Evolutionary conservation across 768 basidiomycete species (phyloP).

Genomic region (Chalciporus sphaerocephalus): DNA sequence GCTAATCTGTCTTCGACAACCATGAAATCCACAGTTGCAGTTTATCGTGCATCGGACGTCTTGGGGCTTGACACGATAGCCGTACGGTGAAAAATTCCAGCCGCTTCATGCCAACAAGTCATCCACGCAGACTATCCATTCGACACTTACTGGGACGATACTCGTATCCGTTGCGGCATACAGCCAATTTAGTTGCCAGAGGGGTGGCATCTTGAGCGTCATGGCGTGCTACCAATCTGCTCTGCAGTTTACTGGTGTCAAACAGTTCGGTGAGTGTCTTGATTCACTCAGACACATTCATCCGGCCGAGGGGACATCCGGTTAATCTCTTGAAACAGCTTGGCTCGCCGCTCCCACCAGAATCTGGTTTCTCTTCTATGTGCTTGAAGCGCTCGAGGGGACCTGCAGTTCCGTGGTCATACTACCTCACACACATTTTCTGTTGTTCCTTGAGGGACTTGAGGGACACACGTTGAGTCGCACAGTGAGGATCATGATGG

Average conservation of each 20-base stretch:
- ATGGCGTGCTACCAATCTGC: slow-evolving; percentile 1
- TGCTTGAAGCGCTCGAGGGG: slow-evolving; percentile 5
- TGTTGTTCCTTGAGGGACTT: slow-evolving; percentile 21
- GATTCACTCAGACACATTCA: slow-evolving; percentile 27
- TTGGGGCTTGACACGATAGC: slow-evolving; percentile 10
- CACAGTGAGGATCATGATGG: slow-evolving; percentile 22
- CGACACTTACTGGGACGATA: slow-evolving; percentile 22
- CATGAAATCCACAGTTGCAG: slow-evolving; percentile 6
- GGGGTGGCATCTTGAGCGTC: slow-evolving; percentile 1
- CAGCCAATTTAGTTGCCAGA: slow-evolving; percentile 14
- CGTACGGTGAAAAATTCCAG: slow-evolving; percentile 27
- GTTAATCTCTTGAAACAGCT: slow-evolving; percentile 3
- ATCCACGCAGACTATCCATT: slow-evolving; percentile 16
- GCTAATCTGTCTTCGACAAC: background rate
- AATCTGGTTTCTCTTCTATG: slow-evolving; percentile 1
- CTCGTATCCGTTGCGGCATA: slow-evolving; percentile 15
- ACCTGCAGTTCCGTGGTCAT: slow-evolving; percentile 16
- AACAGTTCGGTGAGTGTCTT: slow-evolving; percentile 28
- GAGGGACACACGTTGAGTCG: slow-evolving; percentile 29
- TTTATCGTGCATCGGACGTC: slow-evolving; percentile 1
- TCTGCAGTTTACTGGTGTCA: slow-evolving; percentile 10
- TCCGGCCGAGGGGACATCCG: slow-evolving; percentile 21
- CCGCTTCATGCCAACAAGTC: slow-evolving; percentile 20
- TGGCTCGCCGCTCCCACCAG: slow-evolving; percentile 4
- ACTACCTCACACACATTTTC: slow-evolving; percentile 28